Evolutionary conservation across 768 basidiomycete species (phyloP).

Genomic region (Asterophora parasitica): DNA sequence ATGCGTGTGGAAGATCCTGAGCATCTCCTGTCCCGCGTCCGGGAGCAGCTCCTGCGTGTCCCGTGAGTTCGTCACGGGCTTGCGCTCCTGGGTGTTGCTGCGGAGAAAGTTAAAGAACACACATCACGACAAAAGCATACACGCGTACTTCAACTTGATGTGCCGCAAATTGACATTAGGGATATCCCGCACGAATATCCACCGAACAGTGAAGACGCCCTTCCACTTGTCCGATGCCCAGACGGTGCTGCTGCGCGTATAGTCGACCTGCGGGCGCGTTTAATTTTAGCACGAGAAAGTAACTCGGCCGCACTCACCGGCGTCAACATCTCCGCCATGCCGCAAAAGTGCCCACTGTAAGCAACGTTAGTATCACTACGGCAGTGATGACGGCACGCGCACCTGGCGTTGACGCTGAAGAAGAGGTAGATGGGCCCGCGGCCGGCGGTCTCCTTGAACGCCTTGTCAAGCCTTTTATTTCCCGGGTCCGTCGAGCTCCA

Average conservation of each 20-base stretch:
- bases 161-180: conserved; percentile 87
- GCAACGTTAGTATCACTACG: neutral
- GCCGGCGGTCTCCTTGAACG: conserved; percentile 91
- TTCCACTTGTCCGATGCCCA: conserved; percentile 99
- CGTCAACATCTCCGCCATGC: conserved; percentile 97
- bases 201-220: conserved; percentile 96
- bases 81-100: conserved; percentile 96
- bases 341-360: conserved; percentile 90
- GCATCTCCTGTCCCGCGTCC: conserved; percentile 95
- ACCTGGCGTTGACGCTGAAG: conserved; percentile 95
- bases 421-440: conserved; percentile 96
- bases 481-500: conserved; percentile 98
- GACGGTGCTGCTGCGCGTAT: conserved; percentile 89
- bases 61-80: conserved; percentile 96
- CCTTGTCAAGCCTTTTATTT: conserved; percentile 95
- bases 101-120: conserved; percentile 14
- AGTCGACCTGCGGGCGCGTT: conserved; percentile 73
- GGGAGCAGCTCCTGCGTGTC: conserved; percentile 97
- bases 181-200: conserved; percentile 97
- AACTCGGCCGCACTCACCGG: conserved; percentile 51
- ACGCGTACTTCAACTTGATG: conserved; percentile 74
- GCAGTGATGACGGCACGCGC: neutral
- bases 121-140: too few relatives aligned
- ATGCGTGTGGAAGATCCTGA: conserved; percentile 91
- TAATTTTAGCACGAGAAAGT: neutral